Evolutionary conservation across 2,329 filamentous ascomycete genomes (phyloP), one percentile per base, ranked within the genome.

Genomic region (Xylaria sp.): DNA sequence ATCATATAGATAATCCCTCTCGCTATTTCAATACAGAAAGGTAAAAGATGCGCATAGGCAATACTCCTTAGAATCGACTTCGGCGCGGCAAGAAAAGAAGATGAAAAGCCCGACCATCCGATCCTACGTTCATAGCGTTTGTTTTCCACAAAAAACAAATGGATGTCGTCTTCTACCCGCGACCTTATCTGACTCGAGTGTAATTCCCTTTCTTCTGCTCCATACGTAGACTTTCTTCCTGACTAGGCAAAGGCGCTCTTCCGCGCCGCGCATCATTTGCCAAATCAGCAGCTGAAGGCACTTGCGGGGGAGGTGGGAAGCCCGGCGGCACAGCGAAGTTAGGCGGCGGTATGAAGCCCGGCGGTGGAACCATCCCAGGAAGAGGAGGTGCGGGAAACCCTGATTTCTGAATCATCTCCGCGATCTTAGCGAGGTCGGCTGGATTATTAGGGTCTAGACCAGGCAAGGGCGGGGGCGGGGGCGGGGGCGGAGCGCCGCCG

Each of bases 191-290:
- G 31, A 83, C 78, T 59, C 86, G 80, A 18, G 87, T 90, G 75
- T 89, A 91, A 71, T 90, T 85, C 3, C 89, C 89, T 63, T 84
- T 84, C 65, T 86, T 87, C 84, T 95, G 93, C 80, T 95, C 92
- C 79, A 91, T 89, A 74, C 90, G 88, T 74, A 97, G 81, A 74
- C 92, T 94, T 78, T 97, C 94, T 77, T 93, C 89, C 80, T 97
- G 94, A 78, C 92, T 94, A 0, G 94, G 94, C 52, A 97, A 59
- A 96, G 81, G 75, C 91, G 94, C 78, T 96, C 94, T 77, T 92
- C 89, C 80, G 96, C 94, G 78, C 10, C 36, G 20, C 92, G 81
- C 46, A 25, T 69, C 72, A 46, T 31, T 69, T 4, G 61, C 67
- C 20, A 51, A 20, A 23, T 75, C 73, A 7, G 64, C 65, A 20